Evolutionary conservation across 1,139 yeast genomes (phyloP), one percentile per base, ranked within the genome.

Genomic region (Hanseniaspora uvarum): DNA sequence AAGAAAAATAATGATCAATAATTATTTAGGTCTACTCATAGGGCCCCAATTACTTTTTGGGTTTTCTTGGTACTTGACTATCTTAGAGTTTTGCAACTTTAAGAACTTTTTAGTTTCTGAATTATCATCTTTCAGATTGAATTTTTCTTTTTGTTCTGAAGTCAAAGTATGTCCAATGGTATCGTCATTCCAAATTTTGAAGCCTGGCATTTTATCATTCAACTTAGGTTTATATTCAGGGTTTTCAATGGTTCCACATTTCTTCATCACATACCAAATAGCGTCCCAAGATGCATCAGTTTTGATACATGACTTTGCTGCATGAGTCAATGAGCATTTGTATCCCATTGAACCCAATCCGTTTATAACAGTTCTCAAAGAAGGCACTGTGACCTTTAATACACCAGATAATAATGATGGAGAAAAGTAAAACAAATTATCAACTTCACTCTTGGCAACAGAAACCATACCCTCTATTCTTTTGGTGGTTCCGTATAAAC

Each of bases 1-100:
- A 18, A 44, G 18, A 43, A 24, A 28, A 24, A 24, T 4, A 14
- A 23, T 8, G 14, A 21, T 14, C 14, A 7, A 28, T 12, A 36
- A 14, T 26, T 45, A 44, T 46, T 51, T 54, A 18, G 92, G 92
- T 62, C 82, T 79, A 4, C 94, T 80, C 70, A 85, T 86, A 38
- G 96, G 98, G 0, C 98, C 98, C 98, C 98, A 92, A 65, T 86
- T 83, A 67, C 84, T 86, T 1, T 86, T 78, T 12, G 98, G 98
- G 65, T 89, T 89, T 63, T 83, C 88, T 67, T 88, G 98, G 68
- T 76, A 89, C 60, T 96, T 75, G 18, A 87, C 87, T 65, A 89
- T 78, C 68, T 87, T 87, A 58, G 86, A 73, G 59, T 79, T 82
- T 61, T 96, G 75, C 56, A 86, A 72, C 55, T 70, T 72, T 59